Conservation (phyloP, 352 stramenopile species). For the Pythium vanterpoolii region DNA sequence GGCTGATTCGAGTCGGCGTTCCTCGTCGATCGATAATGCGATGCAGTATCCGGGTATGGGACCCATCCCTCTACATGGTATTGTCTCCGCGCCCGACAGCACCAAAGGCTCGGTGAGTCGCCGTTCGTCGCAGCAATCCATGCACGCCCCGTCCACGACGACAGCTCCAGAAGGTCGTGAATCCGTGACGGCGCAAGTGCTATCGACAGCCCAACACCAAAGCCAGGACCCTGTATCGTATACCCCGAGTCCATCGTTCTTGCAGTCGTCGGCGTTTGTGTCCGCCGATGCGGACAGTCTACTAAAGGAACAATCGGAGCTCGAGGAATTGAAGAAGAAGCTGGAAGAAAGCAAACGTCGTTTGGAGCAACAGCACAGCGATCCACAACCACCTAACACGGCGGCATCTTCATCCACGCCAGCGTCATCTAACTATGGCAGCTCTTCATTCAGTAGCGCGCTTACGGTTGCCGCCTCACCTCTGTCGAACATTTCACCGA, state of each 20-base stretch:
- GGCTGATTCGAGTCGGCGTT: background rate
- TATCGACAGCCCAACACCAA: conserved; percentile 7
- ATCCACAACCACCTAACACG: background rate
- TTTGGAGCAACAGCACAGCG: conserved; percentile 34
- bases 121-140: conserved; percentile 5
- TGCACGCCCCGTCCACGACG: background rate
- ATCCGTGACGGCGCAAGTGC: conserved; percentile 10
- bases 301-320: conserved; percentile 70
- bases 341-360: conserved; percentile 70
- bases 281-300: conserved; percentile 54
- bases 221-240: conserved; percentile 3
- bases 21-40: conserved; percentile 13
- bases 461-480: conserved; percentile 9
- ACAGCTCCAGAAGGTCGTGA: background rate
- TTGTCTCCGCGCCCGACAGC: conserved; percentile 24
- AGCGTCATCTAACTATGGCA: conserved; percentile 1
- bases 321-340: conserved; percentile 52
- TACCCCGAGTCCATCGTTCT: background rate
- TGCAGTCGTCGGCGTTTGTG: conserved; percentile 13
- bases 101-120: conserved; percentile 3
- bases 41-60: conserved; percentile 36
- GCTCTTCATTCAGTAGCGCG: conserved; percentile 5
- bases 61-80: conserved; percentile 41
- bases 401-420: background rate
- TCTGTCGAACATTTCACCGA: background rate